These are phyloP conservation scores for Aquilaria yunnanensis DNA, from an alignment of 345 rosid species.

Conservation along the genomic window DNA sequence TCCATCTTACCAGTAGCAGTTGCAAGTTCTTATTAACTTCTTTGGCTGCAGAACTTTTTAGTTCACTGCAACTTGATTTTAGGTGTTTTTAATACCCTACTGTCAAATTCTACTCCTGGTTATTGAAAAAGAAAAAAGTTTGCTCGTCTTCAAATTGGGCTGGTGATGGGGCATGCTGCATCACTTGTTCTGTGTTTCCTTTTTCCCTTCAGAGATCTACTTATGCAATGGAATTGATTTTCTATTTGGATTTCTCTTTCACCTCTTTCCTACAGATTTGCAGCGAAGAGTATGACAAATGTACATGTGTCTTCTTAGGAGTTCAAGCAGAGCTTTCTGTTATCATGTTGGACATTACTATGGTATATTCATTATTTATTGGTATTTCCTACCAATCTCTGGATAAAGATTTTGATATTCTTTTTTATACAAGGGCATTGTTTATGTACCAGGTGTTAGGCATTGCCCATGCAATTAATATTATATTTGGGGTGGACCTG, in stretches of 20 bases:
- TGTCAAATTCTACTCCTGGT: too few species aligned
- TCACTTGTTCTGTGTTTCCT: too few species aligned
- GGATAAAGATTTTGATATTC: neutral
- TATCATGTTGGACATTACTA: slow-evolving; percentile 68
- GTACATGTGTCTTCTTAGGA: slow-evolving; percentile 71
- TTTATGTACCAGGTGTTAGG: slow-evolving; percentile 70
- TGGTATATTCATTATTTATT: slow-evolving; percentile 40
- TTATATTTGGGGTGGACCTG: slow-evolving; percentile 78
- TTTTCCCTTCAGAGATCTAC: too few species aligned
- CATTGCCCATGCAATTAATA: slow-evolving; percentile 86
- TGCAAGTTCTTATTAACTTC: too few species aligned
- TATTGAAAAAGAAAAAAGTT: too few species aligned
- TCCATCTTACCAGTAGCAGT: too few species aligned
- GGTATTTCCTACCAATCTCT: neutral
- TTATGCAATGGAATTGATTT: too few species aligned
- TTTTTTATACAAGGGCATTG: slow-evolving; percentile 16
- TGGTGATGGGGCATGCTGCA: too few species aligned
- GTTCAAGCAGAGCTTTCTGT: slow-evolving; percentile 78
- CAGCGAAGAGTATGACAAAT: slow-evolving; percentile 79
- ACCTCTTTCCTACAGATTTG: slow-evolving; percentile 46
- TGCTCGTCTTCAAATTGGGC: too few species aligned
- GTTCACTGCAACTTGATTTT: too few species aligned
- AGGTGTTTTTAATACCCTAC: too few species aligned
- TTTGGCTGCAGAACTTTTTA: too few species aligned
- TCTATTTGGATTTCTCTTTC: neutral